Evolutionary conservation across 306 rosid genomes (phyloP), one percentile per base, ranked within the genome.

Genomic region (Heteromeles arbutifolia): DNA sequence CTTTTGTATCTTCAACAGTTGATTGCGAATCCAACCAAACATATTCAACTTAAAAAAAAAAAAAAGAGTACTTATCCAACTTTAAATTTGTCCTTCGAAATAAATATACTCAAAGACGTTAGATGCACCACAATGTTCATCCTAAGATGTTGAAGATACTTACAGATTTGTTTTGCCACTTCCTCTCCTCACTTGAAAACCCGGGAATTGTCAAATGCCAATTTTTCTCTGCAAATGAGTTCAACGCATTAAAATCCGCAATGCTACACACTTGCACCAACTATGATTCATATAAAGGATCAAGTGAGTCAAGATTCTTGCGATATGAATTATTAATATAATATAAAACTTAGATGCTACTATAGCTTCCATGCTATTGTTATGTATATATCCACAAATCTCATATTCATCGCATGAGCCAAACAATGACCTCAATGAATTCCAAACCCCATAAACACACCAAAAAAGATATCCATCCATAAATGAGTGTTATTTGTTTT

Each of bases 141-240:
- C 43, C 31, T 29, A 68, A 52, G 69, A 52, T 56, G 71, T 67
- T 19, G 43, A 56, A 71, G 41, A 72, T 69, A 67, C 99, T 87
- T 80, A 92, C 98, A 70, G 86, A 78, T 86, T 80, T 92, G 81
- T 79, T 88, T 72, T 84, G 92, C 82, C 70, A 11, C 88, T 89
- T 96, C 86, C 86, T 81, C 78, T 92, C 98, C 77, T 96, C 98
- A 77, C 87, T 89, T 63, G 96, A 89, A 85, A 90, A 96, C 75
- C 94, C 98, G 2, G 99, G 96, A 84, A 96, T 52, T n/a, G 86
- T 85, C 86, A 90, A 77, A 67, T 86, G 82, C 92, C 96, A 96
- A 79, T 90, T 90, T 79, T 90, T 90, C 87, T 96, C 99, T 96
- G 98, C 85, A 85, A 28, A 50, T 77, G 61, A 80, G 65, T 45